phyloP scores from a whole-genome alignment of 805 yeast genomes.

The Candida fluviatilis region DNA sequence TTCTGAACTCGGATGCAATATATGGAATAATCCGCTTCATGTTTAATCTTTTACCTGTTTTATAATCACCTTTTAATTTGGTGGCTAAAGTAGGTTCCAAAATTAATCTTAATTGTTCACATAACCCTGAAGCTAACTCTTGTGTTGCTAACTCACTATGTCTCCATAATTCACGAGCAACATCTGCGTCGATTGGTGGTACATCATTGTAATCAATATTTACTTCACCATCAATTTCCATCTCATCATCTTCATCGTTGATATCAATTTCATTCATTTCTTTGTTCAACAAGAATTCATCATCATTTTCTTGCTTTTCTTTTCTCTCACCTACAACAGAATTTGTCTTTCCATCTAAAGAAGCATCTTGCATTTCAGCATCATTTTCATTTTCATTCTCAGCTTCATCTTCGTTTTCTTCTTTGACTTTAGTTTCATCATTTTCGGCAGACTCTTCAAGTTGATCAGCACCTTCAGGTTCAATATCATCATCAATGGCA shows the following conservation, averaged over 20 bases:
- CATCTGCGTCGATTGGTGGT: constrained; percentile 54
- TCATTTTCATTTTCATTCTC: constrained; percentile 17
- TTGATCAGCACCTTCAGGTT: constrained; percentile 21
- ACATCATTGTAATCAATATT: constrained; percentile 12
- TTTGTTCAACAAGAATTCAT: constrained; percentile 18
- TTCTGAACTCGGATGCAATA: constrained; percentile 95
- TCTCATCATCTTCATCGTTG: constrained; percentile 15
- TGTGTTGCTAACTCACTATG: constrained; percentile 79
- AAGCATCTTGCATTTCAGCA: constrained; percentile 36
- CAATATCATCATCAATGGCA: constrained; percentile 71
- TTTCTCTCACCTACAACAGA: constrained; percentile 51
- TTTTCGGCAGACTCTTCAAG: constrained; percentile 25
- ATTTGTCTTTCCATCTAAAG: constrained; percentile 44
- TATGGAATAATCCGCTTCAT: constrained; percentile 97
- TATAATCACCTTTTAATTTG: constrained; percentile 90
- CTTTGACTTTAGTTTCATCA: constrained; percentile 21
- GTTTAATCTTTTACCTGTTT: constrained; percentile 93
- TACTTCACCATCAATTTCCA: constrained; percentile 15
- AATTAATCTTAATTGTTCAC: constrained; percentile 90
- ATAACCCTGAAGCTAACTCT: constrained; percentile 79
- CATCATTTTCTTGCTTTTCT: constrained; percentile 26
- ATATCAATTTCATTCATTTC: constrained; percentile 16
- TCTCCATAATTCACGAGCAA: constrained; percentile 78
- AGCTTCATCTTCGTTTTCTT: constrained; percentile 23
- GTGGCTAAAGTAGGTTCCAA: constrained; percentile 97